Evolutionary conservation across 1,284 basidiomycete species (phyloP), one percentile per base, ranked within the genome.

Genomic region (Ustilago trichophora): DNA sequence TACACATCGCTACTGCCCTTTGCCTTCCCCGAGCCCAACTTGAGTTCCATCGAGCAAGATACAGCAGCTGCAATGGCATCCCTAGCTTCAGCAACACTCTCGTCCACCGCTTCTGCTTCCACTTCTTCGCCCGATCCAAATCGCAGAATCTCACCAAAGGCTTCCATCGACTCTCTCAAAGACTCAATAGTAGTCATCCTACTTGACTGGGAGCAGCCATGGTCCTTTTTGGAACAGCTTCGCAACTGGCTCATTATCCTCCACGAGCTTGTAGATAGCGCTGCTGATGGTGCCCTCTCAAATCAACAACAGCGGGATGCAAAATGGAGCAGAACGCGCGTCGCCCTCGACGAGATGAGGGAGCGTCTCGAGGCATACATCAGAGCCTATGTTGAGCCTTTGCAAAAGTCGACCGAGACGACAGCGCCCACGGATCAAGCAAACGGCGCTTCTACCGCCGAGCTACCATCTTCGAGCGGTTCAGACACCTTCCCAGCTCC

Each of bases 191-290:
- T 93, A 42, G 84, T 97, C 72, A 90, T 98, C 72, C 87, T 90
- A 0, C 85, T 98, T n/a, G 95, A 98, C 82, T 98, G 94, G 95
- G 93, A 92, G 70, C 87, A 87, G 71, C 95, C 95, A 0, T 93
- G 91, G 88, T 87, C 88, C 0, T 97, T 98, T 82, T 82, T 95
- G 1, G 87, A 90, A n/a, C 91, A 98, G 76, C 84, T 98, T 6
- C 84, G 90, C 57, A 87, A 85, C 36, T 98, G 95, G 95, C 83
- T 98, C 38, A 83, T 82, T 36, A 48, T 74, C 29, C 45, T 81
- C 4, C 48, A 43, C 32, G 51, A 59, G 40, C 58, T 71, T 1
- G 35, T 72, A 4, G 70, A 47, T 92, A 91, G 90, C 85, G 95
- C 86, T 86, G 41, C 55, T 47, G 46, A 49, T 49, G 25, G 40